Percentiles rank a stretch among this genome's conserved stretches.
Evolutionary conservation across 129 eudicot species (phyloP).

Genomic region (Pseudognaphalium luteoalbum): DNA sequence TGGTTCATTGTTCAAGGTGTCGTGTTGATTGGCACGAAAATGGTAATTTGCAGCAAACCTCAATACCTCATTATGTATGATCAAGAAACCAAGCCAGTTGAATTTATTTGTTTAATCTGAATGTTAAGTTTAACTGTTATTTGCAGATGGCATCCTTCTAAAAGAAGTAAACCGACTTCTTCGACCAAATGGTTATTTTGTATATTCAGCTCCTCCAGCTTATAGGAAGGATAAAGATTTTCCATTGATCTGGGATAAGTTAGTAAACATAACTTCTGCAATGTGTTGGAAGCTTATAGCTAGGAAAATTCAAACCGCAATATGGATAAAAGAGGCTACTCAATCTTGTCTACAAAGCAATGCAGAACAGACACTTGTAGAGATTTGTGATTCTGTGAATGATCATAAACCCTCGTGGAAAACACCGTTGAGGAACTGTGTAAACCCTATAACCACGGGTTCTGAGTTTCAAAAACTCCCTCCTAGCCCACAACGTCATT

Average conservation of each 20-base stretch:
- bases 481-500: conserved; percentile 83
- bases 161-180: conserved; percentile 85
- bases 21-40: conserved; percentile 98
- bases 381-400: conserved; percentile 62
- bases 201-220: conserved; percentile 99
- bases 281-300: conserved; percentile 99
- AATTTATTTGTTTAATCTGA: not conserved
- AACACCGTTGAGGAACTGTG: conserved; percentile 77
- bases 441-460: conserved; percentile 30
- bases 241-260: conserved; percentile 86
- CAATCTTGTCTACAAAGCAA: conserved; percentile 69
- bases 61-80: not conserved
- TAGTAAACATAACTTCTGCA: conserved; percentile 70
- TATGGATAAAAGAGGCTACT: conserved; percentile 78
- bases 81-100: not conserved
- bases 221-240: conserved; percentile 95
- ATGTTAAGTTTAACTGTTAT: not conserved
- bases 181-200: conserved; percentile 87
- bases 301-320: conserved; percentile 85
- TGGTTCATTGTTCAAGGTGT: conserved; percentile 98
- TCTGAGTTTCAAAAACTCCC: conserved; percentile 65
- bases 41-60: conserved; percentile 43
- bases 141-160: conserved; percentile 81
- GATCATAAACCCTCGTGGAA: conserved; percentile 69
- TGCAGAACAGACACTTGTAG: conserved; percentile 59